These are phyloP conservation scores for Echria macrotheca DNA, from an alignment of 495 filamentous ascomycete genomes.

Conservation along the genomic window DNA sequence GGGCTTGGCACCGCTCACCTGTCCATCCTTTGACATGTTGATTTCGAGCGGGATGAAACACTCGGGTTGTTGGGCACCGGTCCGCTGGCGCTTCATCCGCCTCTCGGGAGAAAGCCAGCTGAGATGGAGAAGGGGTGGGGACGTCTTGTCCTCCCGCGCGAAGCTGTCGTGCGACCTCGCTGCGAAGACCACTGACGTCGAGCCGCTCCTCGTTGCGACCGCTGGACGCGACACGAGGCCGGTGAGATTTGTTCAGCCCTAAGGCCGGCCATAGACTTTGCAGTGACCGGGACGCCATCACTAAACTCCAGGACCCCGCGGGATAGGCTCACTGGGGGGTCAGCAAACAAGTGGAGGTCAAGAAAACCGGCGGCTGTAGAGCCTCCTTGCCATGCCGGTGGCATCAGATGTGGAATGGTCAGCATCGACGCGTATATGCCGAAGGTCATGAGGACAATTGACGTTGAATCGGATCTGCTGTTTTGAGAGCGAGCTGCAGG, in stretches of 20 bases:
- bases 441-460: conserved; percentile 17
- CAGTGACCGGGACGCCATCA: no score
- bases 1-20: neutral
- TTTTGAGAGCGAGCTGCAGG: conserved; percentile 9
- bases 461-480: conserved; percentile 8
- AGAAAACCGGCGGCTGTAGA: neutral
- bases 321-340: conserved; percentile 4
- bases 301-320: no score
- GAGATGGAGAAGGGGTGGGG: neutral
- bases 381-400: conserved; percentile 14
- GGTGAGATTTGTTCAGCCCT: neutral
- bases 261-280: neutral
- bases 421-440: conserved; percentile 6
- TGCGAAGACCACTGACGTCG: no score
- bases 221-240: no score
- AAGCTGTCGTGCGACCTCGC: neutral
- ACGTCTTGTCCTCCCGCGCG: neutral
- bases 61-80: neutral
- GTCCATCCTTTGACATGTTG: neutral
- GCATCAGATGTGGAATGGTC: conserved; percentile 15
- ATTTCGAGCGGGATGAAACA: no score
- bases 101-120: conserved; percentile 1
- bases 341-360: neutral
- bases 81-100: conserved; percentile 8
- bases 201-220: no score